A percentile compares a stretch with the other conserved stretches of the same genome.
phyloP scores from a whole-genome alignment of 352 stramenopile species.

The Pythium folliculosum region DNA sequence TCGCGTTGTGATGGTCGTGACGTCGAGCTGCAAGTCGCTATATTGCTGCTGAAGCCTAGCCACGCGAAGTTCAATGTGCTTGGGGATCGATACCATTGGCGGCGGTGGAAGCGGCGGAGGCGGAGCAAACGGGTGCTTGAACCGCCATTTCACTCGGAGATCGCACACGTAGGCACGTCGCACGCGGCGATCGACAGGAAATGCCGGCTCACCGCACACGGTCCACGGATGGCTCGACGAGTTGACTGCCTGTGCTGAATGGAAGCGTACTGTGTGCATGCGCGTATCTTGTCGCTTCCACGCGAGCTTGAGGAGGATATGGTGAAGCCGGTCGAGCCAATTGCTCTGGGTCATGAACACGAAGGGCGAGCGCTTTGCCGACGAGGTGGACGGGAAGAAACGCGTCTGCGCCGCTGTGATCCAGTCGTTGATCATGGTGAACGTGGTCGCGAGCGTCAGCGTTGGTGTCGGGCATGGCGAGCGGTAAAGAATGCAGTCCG shows the following conservation, averaged over 20 bases:
- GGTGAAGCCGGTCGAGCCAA: conserved; percentile 26
- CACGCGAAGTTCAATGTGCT: conserved; percentile 18
- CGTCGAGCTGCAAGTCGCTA: conserved; percentile 15
- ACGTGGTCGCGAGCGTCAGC: conserved; percentile 4
- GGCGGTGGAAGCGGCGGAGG: neutral
- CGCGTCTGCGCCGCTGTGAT: neutral
- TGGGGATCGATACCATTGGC: conserved; percentile 7
- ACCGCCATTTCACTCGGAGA: conserved; percentile 9
- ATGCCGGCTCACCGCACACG: neutral
- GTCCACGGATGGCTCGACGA: neutral
- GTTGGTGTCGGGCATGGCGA: neutral
- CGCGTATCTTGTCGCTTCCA: conserved; percentile 13
- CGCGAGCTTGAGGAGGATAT: conserved; percentile 8
- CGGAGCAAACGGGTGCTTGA: conserved; percentile 4
- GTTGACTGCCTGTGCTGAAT: neutral
- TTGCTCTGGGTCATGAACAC: conserved; percentile 21
- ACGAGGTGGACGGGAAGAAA: conserved; percentile 2
- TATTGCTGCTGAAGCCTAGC: conserved; percentile 6
- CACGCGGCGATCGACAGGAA: neutral
- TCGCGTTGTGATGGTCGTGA: conserved; percentile 22
- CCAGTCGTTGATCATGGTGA: conserved; percentile 23
- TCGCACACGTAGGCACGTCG: conserved; percentile 4
- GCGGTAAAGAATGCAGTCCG: conserved; percentile 20
- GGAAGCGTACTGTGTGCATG: conserved; percentile 11
- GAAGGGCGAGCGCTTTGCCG: neutral